Base-by-base conservation (phyloP, 345 rosid genomes). In the Cardamine occulta region DNA sequence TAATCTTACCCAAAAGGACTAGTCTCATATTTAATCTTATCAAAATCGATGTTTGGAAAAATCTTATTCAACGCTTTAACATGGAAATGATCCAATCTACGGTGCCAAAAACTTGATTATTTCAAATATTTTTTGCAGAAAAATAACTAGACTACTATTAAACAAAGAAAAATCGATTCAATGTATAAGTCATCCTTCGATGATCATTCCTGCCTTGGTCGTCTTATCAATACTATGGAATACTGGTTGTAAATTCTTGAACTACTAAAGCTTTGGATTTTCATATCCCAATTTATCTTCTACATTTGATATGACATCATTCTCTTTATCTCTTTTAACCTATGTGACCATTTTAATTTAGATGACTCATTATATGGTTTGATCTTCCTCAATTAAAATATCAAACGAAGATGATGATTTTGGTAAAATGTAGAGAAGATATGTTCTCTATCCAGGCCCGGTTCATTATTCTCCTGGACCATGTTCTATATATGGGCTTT, bases 201-300 rank as follows among this genome's bases (percentile, higher is more conserved):
- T 58, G 42, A 17, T n/a, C n/a, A n/a, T n/a, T 58, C 42, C 42
- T 58, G 14, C 17, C 63, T 32, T 58, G 14, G 59, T 58, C 42
- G 63, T 58, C 42, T 17, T 57, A 32, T 13, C 8, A 26, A 7
- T 54, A 13, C 4, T 26, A 13, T 6, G 24, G 24, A 57, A 8
- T 57, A 15, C 32, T 57, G 7, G 14, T 8, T 31, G 63, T 31
- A 57, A 28, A 14, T 56, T 28, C 35, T 15, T 26, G 18, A 26
- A 55, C 60, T 28, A 31, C 39, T 31, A 57, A 9, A 8, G 12
- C 19, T 57, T 57, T 31, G 40, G 40, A 57, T 31, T 57, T n/a
- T 39, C 39, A 56, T 4, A 56, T 56, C 21, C 3, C 39, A 31
- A 13, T 6, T 4, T 56, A 58, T 5, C 8, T 58, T 58, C 24